Base-by-base conservation (phyloP, 1,284 basidiomycete genomes). In the Ganoderma leucocontextum region DNA sequence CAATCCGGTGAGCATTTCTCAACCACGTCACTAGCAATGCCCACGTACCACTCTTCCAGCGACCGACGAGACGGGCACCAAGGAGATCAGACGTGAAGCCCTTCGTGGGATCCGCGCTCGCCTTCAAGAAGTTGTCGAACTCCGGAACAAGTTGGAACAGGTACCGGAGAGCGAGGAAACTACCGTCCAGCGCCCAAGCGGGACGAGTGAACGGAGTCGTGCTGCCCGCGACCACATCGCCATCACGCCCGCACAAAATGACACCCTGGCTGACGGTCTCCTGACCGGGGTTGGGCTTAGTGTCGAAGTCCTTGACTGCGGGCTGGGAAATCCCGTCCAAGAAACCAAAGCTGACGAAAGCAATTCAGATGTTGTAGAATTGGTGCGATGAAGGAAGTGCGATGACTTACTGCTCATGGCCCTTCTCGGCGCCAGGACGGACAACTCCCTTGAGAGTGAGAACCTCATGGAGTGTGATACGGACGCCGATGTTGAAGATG, bases 41-140 rank as follows among this genome's bases (percentile, higher is more conserved):
- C 4, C 19, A 77, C 80, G 41, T 75, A 83, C 87, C 87, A 67
- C 86, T 88, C 82, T 87, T 88, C 88, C 88, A 89, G 4, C 88
- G 80, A 2, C 88, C 88, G 17, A 89, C 76, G 57, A 89, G 75
- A 38, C 87, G 80, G 0, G 88, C 87, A 22, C 87, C 87, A 12
- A 87, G 78, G 8, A 87, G 78, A 64, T 83, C 75, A 2, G 69
- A 70, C 2, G 82, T 77, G 17, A 86, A 70, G 2, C 79, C 82
- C 5, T 79, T 78, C 6, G 78, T 71, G 6, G 75, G 72, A 60
- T 86, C 74, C 0, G 85, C 80, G 72, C 87, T 84, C 33, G 80
- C 74, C 33, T 77, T 74, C 53, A 87, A 74, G 77, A 85, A 88
- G 55, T 82, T 78, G 75, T 87, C 75, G 77, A 88, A 88, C 73